Evolutionary conservation across 2,329 filamentous ascomycete genomes (phyloP).

Genomic region (Colletotrichum theobromicola): DNA sequence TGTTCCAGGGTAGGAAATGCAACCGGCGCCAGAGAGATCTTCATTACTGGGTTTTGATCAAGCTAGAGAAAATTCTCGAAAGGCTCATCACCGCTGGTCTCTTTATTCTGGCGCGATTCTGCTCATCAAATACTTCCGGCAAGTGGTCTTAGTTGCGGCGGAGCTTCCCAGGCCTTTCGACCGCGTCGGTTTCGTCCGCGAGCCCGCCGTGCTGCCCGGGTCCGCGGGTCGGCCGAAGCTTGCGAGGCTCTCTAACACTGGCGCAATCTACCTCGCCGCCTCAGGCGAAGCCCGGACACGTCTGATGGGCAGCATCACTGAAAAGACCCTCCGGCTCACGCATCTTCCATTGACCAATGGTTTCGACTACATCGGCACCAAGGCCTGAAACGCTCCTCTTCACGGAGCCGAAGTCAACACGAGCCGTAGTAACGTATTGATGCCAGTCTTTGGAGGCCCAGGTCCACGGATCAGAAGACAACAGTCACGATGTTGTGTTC

Average conservation of each 20-base stretch:
- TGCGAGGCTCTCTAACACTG: background rate
- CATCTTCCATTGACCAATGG: background rate
- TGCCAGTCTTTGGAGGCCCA: background rate
- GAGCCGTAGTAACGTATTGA: background rate
- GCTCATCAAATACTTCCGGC: background rate
- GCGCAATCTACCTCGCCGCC: background rate
- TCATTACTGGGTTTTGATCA: background rate
- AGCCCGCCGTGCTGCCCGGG: background rate
- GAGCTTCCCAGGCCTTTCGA: background rate
- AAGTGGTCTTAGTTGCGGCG: background rate
- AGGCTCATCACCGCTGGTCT: background rate
- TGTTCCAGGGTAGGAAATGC: background rate
- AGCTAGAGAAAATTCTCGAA: background rate
- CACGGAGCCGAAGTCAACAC: background rate
- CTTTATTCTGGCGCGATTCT: background rate
- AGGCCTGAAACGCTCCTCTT: background rate
- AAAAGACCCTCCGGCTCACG: background rate
- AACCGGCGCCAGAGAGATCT: background rate
- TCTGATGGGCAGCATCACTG: background rate
- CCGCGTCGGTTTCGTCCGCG: background rate
- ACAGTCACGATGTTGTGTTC: background rate
- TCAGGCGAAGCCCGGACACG: background rate
- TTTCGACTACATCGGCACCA: background rate
- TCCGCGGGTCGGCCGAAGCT: background rate
- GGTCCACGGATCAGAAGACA: too few species aligned